A percentile compares a stretch with the other conserved stretches of the same genome.
Conservation (phyloP, 73 alveolate genomes). For the Stentor coeruleus region DNA sequence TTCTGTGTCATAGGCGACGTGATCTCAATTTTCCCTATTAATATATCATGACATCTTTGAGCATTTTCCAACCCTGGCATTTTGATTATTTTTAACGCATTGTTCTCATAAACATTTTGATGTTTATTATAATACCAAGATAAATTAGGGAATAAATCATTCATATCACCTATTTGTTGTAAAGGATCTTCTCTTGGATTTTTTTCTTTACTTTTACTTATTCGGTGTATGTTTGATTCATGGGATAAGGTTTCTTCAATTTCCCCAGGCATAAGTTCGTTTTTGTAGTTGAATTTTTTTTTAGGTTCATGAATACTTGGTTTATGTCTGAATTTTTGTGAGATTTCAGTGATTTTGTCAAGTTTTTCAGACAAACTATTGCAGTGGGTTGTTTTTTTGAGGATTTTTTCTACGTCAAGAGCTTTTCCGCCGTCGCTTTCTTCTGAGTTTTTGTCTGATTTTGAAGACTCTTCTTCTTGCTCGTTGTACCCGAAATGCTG, state of each 20-base stretch:
- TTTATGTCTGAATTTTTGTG: not conserved
- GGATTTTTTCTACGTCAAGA: too few species aligned
- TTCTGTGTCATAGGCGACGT: not conserved
- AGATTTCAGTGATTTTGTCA: not conserved
- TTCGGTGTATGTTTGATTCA: not conserved
- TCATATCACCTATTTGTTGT: not conserved
- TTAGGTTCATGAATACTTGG: not conserved
- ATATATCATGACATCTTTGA: not conserved
- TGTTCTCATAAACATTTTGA: not conserved
- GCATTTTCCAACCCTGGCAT: not conserved
- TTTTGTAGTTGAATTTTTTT: too few species aligned
- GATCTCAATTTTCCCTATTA: not conserved
- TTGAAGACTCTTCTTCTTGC: not conserved
- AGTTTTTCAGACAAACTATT: not conserved
- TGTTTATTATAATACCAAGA: not conserved
- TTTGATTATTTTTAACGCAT: not conserved
- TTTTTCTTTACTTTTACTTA: not conserved
- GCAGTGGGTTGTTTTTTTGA: not conserved
- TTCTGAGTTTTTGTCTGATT: not conserved
- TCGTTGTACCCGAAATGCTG: not conserved
- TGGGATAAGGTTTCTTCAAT: not conserved
- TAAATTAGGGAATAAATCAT: not conserved
- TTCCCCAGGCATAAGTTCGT: not conserved
- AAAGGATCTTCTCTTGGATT: not conserved
- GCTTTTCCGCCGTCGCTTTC: too few species aligned